These are phyloP conservation scores for Penicillium hordei DNA, from an alignment of 2,329 filamentous ascomycete genomes.

Conservation along the genomic window DNA sequence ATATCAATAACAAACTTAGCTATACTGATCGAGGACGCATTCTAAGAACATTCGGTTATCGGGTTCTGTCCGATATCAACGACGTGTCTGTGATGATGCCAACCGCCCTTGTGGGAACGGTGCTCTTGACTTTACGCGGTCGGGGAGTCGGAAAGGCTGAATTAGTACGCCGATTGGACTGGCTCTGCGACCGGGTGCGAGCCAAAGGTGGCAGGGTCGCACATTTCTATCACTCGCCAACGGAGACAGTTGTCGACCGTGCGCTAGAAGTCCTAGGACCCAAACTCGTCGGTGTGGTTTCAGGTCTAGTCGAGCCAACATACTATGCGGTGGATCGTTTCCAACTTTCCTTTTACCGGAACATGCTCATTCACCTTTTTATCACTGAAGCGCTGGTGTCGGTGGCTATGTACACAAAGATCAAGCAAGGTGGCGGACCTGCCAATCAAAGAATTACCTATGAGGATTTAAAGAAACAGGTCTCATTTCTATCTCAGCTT, in stretches of 20 bases:
- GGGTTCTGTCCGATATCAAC: slow-evolving; percentile 91
- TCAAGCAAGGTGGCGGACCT: slow-evolving; percentile 88
- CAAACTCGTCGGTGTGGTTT: slow-evolving; percentile 77
- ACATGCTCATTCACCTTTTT: slow-evolving; percentile 99
- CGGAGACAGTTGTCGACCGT: slow-evolving; percentile 79
- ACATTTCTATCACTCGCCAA: slow-evolving; percentile 80
- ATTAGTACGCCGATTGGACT: slow-evolving; percentile 81
- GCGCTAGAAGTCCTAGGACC: slow-evolving; percentile 89
- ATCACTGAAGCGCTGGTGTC: slow-evolving; percentile 90
- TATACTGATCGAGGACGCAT: slow-evolving; percentile 66
- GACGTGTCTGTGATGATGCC: slow-evolving; percentile 97
- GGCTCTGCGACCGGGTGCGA: slow-evolving; percentile 78
- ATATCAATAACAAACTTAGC: slow-evolving; percentile 43
- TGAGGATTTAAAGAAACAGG: slow-evolving; percentile 70
- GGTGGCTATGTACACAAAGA: slow-evolving; percentile 81
- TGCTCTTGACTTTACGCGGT: slow-evolving; percentile 84
- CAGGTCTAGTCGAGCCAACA: slow-evolving; percentile 81
- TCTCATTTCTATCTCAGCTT: slow-evolving; percentile 85
- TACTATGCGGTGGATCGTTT: slow-evolving; percentile 95
- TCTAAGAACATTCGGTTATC: slow-evolving; percentile 83
- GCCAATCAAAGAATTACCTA: slow-evolving; percentile 77
- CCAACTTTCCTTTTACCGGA: slow-evolving; percentile 96
- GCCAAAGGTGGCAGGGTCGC: slow-evolving; percentile 89
- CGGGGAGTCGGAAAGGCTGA: slow-evolving; percentile 87
- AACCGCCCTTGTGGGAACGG: slow-evolving; percentile 90